These are phyloP conservation scores for Lentinula sp. DNA, from an alignment of 768 basidiomycete genomes.

Conservation along the genomic window DNA sequence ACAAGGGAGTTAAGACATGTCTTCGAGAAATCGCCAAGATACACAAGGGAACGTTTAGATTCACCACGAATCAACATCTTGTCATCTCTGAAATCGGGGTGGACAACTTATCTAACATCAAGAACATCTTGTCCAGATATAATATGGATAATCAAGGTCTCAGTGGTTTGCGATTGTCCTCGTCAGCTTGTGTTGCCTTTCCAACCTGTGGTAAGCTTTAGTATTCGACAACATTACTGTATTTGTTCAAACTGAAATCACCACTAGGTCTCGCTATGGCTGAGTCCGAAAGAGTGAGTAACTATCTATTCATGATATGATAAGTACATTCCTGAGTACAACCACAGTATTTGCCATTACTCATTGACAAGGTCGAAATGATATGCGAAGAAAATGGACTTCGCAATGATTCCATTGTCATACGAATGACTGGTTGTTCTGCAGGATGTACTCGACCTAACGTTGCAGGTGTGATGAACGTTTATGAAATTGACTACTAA, in stretches of 20 bases:
- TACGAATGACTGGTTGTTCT: slow-evolving; percentile 98
- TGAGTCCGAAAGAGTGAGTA: slow-evolving; percentile 47
- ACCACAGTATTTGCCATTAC: slow-evolving; percentile 78
- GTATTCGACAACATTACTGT: background rate
- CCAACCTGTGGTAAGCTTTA: slow-evolving; percentile 79
- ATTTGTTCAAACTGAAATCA: background rate
- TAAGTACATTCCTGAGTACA: background rate
- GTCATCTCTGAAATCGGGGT: slow-evolving; percentile 77
- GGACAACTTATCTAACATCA: slow-evolving; percentile 72
- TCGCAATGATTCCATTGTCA: slow-evolving; percentile 90
- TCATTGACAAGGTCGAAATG: slow-evolving; percentile 92
- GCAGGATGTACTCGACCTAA: slow-evolving; percentile 94
- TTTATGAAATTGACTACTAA: background rate
- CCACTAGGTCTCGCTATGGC: slow-evolving; percentile 39
- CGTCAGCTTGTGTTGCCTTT: slow-evolving; percentile 96
- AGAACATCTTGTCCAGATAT: slow-evolving; percentile 73
- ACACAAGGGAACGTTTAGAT: slow-evolving; percentile 89
- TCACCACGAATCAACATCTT: slow-evolving; percentile 95
- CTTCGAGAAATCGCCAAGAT: slow-evolving; percentile 88
- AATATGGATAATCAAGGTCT: slow-evolving; percentile 78
- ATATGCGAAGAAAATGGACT: slow-evolving; percentile 92
- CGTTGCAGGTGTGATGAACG: slow-evolving; percentile 58
- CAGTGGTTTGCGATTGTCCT: slow-evolving; percentile 79
- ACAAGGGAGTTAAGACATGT: slow-evolving; percentile 85
- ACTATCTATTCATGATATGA: no score